Percentiles rank a stretch among this genome's conserved stretches.
Conservation (phyloP, 164 flowering plant genomes). For the Buxus sempervirens region DNA sequence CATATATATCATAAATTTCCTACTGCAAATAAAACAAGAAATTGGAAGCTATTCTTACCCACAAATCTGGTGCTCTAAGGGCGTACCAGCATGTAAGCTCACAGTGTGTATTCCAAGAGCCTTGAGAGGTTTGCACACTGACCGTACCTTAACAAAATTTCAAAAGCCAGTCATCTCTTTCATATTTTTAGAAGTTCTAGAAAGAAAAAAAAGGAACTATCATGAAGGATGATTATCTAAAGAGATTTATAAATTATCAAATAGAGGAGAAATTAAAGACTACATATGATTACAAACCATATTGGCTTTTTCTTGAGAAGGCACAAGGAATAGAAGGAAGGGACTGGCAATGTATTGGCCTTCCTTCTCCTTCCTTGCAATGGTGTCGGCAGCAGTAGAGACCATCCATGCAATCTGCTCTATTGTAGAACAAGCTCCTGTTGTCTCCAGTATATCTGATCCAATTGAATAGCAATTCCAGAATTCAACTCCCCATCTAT, state of each 20-base stretch:
- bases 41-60: conserved; percentile 44
- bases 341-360: conserved; percentile 49
- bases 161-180: neutral
- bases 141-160: conserved; percentile 47
- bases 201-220: too few species aligned
- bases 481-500: conserved; percentile 78
- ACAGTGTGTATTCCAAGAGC: conserved; percentile 79
- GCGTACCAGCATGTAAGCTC: conserved; percentile 80
- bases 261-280: neutral
- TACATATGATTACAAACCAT: conserved; percentile 46
- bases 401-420: conserved; percentile 89
- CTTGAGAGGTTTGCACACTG: conserved; percentile 80
- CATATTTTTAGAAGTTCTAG: neutral
- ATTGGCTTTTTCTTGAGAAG: conserved; percentile 58
- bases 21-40: neutral
- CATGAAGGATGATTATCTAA: too few species aligned
- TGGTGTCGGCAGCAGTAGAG: conserved; percentile 67
- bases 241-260: neutral
- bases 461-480: conserved; percentile 59
- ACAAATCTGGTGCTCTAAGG: conserved; percentile 72
- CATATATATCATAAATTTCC: neutral
- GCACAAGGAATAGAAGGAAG: conserved; percentile 70
- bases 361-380: conserved; percentile 60
- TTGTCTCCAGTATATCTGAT: conserved; percentile 58
- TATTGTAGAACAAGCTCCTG: conserved; percentile 39